A percentile compares a stretch with the other conserved stretches of the same genome.
phyloP scores from a whole-genome alignment of 176 grass and related monocot genomes.

The Oryza glaberrima region DNA sequence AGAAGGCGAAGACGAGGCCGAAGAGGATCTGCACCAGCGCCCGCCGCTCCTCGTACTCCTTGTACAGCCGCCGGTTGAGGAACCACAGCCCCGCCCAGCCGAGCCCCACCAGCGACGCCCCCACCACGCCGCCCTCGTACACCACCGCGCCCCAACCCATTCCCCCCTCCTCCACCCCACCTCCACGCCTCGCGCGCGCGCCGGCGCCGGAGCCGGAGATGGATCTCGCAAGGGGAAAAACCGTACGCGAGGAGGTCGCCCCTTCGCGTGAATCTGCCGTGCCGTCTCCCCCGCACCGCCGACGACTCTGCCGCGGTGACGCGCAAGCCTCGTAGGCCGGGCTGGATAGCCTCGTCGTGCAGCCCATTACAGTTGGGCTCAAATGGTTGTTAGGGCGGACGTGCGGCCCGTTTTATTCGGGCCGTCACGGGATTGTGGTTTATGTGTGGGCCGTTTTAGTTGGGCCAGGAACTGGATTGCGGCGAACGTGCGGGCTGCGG shows the following conservation, averaged over 20 bases:
- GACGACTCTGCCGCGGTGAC: slow-evolving; percentile 30
- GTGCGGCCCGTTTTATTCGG: not conserved
- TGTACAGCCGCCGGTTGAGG: slow-evolving; percentile 94
- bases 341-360: not conserved
- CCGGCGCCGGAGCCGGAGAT: slow-evolving; percentile 11
- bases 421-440: not conserved
- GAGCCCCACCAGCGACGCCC: slow-evolving; percentile 70
- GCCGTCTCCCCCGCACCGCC: slow-evolving; percentile 37
- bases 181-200: slow-evolving; percentile 10
- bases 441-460: not conserved
- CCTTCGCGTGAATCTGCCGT: slow-evolving; percentile 36
- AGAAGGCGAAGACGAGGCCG: slow-evolving; percentile 99
- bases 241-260: not conserved
- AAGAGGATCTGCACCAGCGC: slow-evolving; percentile 99
- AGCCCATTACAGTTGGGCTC: not conserved
- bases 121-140: slow-evolving; percentile 75
- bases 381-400: too few species aligned
- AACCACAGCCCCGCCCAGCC: slow-evolving; percentile 99
- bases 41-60: slow-evolving; percentile 98
- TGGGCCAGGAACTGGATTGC: not conserved
- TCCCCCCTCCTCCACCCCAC: not conserved
- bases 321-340: not conserved
- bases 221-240: slow-evolving; percentile 45
- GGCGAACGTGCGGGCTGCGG: not conserved
- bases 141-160: slow-evolving; percentile 74